Conservation (phyloP, 768 basidiomycete genomes). For the Megacollybia marginata region DNA sequence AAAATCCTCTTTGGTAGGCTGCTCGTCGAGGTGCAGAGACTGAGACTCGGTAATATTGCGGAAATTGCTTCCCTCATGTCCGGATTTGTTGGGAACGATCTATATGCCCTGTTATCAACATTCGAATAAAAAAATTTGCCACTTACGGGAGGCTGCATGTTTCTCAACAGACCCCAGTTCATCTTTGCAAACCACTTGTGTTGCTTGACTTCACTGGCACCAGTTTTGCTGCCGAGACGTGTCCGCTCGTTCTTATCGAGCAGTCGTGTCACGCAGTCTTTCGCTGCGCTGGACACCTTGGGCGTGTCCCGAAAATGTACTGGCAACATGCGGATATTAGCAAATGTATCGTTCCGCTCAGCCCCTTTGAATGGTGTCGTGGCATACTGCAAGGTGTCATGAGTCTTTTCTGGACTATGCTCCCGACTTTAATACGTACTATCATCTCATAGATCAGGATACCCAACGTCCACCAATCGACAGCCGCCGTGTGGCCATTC, state of each 20-base stretch:
- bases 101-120: slow-evolving; percentile 23
- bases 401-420: background rate
- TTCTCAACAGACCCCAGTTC: slow-evolving; percentile 93
- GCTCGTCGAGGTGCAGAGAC: slow-evolving; percentile 82
- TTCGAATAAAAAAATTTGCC: slow-evolving; percentile 1
- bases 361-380: slow-evolving; percentile 98
- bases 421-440: slow-evolving; percentile 47
- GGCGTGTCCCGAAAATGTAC: slow-evolving; percentile 84
- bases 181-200: slow-evolving; percentile 98
- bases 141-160: slow-evolving; percentile 88
- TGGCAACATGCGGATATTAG: slow-evolving; percentile 84
- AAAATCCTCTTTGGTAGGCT: slow-evolving; percentile 19
- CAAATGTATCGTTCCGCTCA: slow-evolving; percentile 91
- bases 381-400: slow-evolving; percentile 61
- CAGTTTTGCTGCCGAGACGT: slow-evolving; percentile 84
- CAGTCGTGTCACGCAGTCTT: slow-evolving; percentile 79
- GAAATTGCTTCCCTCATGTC: slow-evolving; percentile 82
- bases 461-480: slow-evolving; percentile 99
- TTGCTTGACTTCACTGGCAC: slow-evolving; percentile 97
- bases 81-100: slow-evolving; percentile 61
- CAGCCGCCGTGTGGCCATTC: slow-evolving; percentile 93
- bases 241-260: slow-evolving; percentile 89
- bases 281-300: slow-evolving; percentile 80
- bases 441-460: slow-evolving; percentile 99
- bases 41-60: slow-evolving; percentile 85